A percentile compares a stretch with the other conserved stretches of the same genome.
These are phyloP conservation scores for Aspergillus baeticus DNA, from an alignment of 495 filamentous ascomycete genomes.

Conservation along the genomic window DNA sequence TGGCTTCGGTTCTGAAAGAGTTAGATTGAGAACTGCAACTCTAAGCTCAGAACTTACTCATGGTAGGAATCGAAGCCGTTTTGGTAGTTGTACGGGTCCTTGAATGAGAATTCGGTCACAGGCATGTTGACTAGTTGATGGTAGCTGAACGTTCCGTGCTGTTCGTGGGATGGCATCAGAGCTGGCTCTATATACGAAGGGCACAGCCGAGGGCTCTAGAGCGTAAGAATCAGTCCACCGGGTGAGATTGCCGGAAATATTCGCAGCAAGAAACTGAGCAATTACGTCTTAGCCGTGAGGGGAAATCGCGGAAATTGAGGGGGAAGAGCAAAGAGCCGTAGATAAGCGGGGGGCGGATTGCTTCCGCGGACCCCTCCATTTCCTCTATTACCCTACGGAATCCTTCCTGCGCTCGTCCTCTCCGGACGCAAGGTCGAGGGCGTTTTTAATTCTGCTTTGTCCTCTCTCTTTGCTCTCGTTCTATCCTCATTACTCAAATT, in stretches of 20 bases:
- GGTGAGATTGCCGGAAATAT: background rate
- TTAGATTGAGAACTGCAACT: slow-evolving; percentile 6
- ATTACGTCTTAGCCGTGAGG: slow-evolving; percentile 1
- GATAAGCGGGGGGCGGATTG: slow-evolving; percentile 27
- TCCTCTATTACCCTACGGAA: slow-evolving; percentile 12
- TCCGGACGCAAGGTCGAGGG: background rate
- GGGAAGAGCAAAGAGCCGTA: slow-evolving; percentile 17
- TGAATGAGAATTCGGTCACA: slow-evolving; percentile 51
- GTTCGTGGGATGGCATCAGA: background rate
- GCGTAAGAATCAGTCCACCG: slow-evolving; percentile 1
- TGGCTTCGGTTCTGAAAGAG: slow-evolving; percentile 43
- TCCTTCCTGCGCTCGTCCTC: slow-evolving; percentile 3
- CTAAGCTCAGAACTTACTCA: slow-evolving; percentile 40
- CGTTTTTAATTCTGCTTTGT: background rate
- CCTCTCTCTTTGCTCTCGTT: background rate
- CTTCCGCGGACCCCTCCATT: too few species aligned
- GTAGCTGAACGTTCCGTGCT: background rate
- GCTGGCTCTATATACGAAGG: background rate
- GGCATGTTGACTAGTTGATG: slow-evolving; percentile 43
- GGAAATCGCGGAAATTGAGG: slow-evolving; percentile 18
- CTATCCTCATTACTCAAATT: background rate
- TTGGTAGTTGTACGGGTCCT: slow-evolving; percentile 58
- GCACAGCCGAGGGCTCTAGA: background rate
- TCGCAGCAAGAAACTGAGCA: background rate
- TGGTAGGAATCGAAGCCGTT: slow-evolving; percentile 61